These are phyloP conservation scores for Bolboschoenoplectus hybrid DNA, from an alignment of 202 grass and related monocot genomes.

Conservation along the genomic window DNA sequence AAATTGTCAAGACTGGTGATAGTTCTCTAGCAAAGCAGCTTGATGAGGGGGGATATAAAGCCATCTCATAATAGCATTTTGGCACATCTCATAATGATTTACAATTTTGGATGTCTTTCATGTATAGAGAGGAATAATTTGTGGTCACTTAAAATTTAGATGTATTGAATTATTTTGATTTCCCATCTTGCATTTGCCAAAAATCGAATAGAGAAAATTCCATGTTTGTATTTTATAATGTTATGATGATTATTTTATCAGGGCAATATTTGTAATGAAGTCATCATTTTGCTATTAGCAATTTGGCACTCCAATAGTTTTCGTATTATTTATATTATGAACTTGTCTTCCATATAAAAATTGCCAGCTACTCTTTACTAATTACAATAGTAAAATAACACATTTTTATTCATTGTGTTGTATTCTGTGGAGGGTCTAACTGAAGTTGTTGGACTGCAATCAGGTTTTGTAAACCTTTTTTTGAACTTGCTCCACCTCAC, in stretches of 20 bases:
- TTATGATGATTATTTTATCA: constrained; percentile 25
- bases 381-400: background rate
- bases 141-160: background rate
- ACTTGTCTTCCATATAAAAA: background rate
- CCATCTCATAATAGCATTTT: constrained; percentile 43
- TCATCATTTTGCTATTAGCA: background rate
- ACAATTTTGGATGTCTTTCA: constrained; percentile 19
- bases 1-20: constrained; percentile 90
- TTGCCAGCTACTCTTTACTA: background rate
- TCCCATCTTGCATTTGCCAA: background rate
- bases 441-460: background rate
- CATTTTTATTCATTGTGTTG: background rate
- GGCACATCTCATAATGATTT: constrained; percentile 28
- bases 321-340: background rate
- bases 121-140: constrained; percentile 34
- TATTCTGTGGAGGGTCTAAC: background rate
- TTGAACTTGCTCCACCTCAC: background rate
- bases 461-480: background rate
- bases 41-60: constrained; percentile 74
- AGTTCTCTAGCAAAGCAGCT: constrained; percentile 68
- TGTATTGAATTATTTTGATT: background rate
- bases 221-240: background rate
- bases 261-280: background rate
- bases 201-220: background rate
- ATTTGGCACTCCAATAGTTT: background rate